phyloP scores from a whole-genome alignment of 176 grass and related monocot species.

The Phoenix dactylifera region DNA sequence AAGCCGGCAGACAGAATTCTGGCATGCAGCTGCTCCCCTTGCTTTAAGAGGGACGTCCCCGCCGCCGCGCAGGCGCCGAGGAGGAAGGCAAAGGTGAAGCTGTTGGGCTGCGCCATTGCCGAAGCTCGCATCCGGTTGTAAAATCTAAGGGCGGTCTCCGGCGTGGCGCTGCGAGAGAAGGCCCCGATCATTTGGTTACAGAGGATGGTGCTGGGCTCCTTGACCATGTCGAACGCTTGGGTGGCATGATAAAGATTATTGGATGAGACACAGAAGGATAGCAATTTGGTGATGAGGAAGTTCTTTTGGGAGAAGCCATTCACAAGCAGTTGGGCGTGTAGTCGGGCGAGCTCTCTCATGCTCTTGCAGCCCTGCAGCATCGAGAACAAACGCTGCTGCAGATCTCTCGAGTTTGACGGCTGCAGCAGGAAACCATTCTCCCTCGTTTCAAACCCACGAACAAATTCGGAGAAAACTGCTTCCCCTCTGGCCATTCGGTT shows the following conservation, averaged over 20 bases:
- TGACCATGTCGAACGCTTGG: conserved; percentile 30
- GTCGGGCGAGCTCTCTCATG: conserved; percentile 34
- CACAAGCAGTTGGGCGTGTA: conserved; percentile 54
- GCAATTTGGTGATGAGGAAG: conserved; percentile 56
- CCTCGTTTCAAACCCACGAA: no score
- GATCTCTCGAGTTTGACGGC: conserved; percentile 27
- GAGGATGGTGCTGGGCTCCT: conserved; percentile 23
- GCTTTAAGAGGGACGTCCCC: conserved; percentile 11
- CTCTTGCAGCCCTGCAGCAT: conserved; percentile 20
- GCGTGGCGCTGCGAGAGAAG: conserved; percentile 14
- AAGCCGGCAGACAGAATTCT: conserved; percentile 27
- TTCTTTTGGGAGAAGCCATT: conserved; percentile 60
- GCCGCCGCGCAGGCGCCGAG: conserved; percentile 29
- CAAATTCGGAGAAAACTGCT: no score
- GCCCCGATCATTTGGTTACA: conserved; percentile 60
- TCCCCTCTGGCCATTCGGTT: no score
- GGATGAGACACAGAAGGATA: conserved; percentile 35
- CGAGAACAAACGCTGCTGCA: conserved; percentile 64
- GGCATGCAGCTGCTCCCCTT: conserved; percentile 31
- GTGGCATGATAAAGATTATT: conserved; percentile 36
- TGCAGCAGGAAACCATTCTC: no score
- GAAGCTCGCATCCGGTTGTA: conserved; percentile 22
- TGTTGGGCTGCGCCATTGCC: conserved; percentile 36
- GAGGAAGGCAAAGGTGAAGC: conserved; percentile 54
- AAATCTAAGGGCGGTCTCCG: conserved; percentile 16